Conservation (phyloP, 805 yeast genomes). For the Spathaspora arborariae region DNA sequence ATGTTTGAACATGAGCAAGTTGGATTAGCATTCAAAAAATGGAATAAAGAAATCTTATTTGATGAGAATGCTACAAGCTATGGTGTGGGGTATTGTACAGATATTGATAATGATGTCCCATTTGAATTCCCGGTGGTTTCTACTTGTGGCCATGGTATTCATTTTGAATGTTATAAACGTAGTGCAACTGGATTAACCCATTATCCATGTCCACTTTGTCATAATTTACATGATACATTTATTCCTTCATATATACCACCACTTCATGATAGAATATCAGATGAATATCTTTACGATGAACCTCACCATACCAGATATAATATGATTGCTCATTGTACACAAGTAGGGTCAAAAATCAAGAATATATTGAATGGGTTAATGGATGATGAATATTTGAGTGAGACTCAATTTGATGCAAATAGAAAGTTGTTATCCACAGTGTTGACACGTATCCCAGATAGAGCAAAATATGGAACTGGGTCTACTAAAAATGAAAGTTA, state of each 20-base stretch:
- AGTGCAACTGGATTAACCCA: conserved; percentile 21
- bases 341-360: conserved; percentile 25
- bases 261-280: conserved; percentile 14
- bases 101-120: conserved; percentile 4
- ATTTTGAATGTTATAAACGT: conserved; percentile 39
- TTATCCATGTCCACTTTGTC: conserved; percentile 50
- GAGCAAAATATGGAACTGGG: neutral
- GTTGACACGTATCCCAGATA: neutral
- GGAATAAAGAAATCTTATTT: conserved; percentile 19
- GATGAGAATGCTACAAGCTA: conserved; percentile 11
- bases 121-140: conserved; percentile 27
- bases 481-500: conserved; percentile 12
- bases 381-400: conserved; percentile 12
- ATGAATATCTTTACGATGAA: conserved; percentile 7
- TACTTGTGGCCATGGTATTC: conserved; percentile 55
- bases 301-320: conserved; percentile 16
- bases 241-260: conserved; percentile 39
- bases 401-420: neutral
- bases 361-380: conserved; percentile 21
- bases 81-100: conserved; percentile 20
- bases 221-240: conserved; percentile 40
- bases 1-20: conserved; percentile 12
- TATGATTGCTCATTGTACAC: conserved; percentile 17
- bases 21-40: conserved; percentile 18
- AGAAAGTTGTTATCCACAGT: neutral